A percentile compares a stretch with the other conserved stretches of the same genome.
These are phyloP conservation scores for Lophiotrema nucula DNA, from an alignment of 495 filamentous ascomycete species.

Conservation along the genomic window DNA sequence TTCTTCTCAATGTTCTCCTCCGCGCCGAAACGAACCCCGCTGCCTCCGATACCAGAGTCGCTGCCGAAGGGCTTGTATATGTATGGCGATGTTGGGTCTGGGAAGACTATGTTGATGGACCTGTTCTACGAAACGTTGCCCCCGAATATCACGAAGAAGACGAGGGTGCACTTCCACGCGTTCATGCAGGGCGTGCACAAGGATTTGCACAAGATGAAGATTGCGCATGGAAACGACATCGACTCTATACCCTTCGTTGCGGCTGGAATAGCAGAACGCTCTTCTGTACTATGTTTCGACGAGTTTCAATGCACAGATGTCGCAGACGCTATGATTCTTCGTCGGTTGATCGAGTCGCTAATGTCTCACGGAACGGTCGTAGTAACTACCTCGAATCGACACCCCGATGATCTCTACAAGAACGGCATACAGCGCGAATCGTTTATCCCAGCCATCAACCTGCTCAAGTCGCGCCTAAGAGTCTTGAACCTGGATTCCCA, in stretches of 20 bases:
- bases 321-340: constrained; percentile 96
- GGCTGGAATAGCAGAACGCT: constrained; percentile 82
- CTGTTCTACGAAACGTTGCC: constrained; percentile 95
- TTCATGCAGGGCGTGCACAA: constrained; percentile 99
- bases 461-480: constrained; percentile 75
- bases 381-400: constrained; percentile 94
- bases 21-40: constrained; percentile 41
- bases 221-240: constrained; percentile 82
- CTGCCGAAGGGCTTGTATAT: constrained; percentile 90
- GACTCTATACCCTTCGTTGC: constrained; percentile 91
- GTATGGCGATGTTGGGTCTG: constrained; percentile 94
- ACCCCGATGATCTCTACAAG: constrained; percentile 93
- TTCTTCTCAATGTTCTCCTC: constrained; percentile 69
- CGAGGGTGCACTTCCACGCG: constrained; percentile 97
- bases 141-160: constrained; percentile 74
- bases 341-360: constrained; percentile 80
- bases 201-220: constrained; percentile 84
- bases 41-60: constrained; percentile 58
- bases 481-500: constrained; percentile 93
- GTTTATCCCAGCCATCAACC: constrained; percentile 92
- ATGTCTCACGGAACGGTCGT: constrained; percentile 97
- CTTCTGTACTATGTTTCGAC: constrained; percentile 91
- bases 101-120: constrained; percentile 99
- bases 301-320: constrained; percentile 99
- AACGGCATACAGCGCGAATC: constrained; percentile 95